Evolutionary conservation across 2,329 filamentous ascomycete species (phyloP).

Genomic region (Fusarium sp.): DNA sequence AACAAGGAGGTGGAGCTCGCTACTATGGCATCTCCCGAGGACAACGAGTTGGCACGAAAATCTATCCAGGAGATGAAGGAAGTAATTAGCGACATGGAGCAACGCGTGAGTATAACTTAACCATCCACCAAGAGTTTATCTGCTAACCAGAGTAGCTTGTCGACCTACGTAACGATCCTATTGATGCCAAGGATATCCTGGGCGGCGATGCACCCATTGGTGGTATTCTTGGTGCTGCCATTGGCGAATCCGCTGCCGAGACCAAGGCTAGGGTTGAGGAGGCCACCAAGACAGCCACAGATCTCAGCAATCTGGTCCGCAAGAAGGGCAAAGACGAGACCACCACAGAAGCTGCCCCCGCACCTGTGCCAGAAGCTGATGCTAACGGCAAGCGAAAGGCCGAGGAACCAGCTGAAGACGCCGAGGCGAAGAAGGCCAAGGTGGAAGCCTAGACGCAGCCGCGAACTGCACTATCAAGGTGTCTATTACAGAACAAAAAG

Average conservation of each 20-base stretch:
- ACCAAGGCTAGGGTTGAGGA: slow-evolving; percentile 75
- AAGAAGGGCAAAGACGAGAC: slow-evolving; percentile 66
- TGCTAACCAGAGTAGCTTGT: slow-evolving; percentile 60
- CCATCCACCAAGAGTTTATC: background rate
- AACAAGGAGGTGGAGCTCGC: slow-evolving; percentile 75
- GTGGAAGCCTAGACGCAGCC: slow-evolving; percentile 45
- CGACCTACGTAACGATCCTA: slow-evolving; percentile 72
- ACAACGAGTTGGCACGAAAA: slow-evolving; percentile 71
- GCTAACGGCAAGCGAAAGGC: slow-evolving; percentile 57
- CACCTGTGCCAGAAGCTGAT: slow-evolving; percentile 38
- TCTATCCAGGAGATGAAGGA: slow-evolving; percentile 80
- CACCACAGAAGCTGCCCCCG: background rate
- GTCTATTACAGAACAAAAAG: background rate
- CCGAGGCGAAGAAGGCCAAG: slow-evolving; percentile 52
- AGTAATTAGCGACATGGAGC: slow-evolving; percentile 82
- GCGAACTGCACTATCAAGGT: background rate
- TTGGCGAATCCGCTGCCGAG: slow-evolving; percentile 70
- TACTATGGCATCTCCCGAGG: slow-evolving; percentile 71
- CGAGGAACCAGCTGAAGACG: slow-evolving; percentile 45
- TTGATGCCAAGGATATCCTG: slow-evolving; percentile 55
- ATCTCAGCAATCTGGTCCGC: slow-evolving; percentile 78
- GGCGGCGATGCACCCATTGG: slow-evolving; percentile 58
- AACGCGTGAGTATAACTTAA: slow-evolving; percentile 64
- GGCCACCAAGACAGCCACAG: slow-evolving; percentile 78
- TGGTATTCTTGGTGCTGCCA: slow-evolving; percentile 71